phyloP scores from a whole-genome alignment of 306 rosid genomes.

The Casuarina glauca region DNA sequence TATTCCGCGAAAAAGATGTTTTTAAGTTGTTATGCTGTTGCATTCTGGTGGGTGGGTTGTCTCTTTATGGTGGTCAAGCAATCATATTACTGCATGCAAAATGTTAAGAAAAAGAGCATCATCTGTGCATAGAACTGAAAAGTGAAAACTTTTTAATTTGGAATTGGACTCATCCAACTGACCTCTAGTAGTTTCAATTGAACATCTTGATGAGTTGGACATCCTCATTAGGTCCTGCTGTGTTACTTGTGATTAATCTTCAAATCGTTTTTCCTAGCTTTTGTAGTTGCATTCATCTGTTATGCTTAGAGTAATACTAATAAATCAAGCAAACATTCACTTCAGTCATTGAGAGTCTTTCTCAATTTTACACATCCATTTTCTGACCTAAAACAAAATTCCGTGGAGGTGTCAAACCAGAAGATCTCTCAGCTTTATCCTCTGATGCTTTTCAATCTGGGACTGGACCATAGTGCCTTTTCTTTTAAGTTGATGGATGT shows the following conservation, averaged over 20 bases:
- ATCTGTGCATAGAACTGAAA: neutral
- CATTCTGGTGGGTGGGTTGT: neutral
- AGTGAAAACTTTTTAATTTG: no score
- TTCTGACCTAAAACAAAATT: neutral
- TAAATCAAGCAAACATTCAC: neutral
- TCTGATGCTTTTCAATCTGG: slow-evolving; percentile 1
- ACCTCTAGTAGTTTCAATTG: neutral
- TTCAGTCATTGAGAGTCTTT: neutral
- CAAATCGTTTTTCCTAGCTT: neutral
- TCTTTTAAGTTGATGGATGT: neutral
- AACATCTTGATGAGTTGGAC: neutral
- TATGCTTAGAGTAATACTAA: neutral
- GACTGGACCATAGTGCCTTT: neutral
- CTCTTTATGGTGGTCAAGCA: neutral
- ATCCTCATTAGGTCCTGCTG: neutral
- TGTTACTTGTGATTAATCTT: neutral
- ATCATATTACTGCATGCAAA: neutral
- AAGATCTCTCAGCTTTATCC: neutral
- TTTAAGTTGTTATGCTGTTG: neutral
- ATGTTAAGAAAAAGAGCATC: neutral
- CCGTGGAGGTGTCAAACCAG: neutral
- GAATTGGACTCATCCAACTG: neutral
- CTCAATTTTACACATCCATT: neutral
- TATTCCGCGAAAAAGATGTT: neutral
- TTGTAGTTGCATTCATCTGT: neutral